These are phyloP conservation scores for Tetrapisispora namnaoensis DNA, from an alignment of 805 yeast species.

Conservation along the genomic window DNA sequence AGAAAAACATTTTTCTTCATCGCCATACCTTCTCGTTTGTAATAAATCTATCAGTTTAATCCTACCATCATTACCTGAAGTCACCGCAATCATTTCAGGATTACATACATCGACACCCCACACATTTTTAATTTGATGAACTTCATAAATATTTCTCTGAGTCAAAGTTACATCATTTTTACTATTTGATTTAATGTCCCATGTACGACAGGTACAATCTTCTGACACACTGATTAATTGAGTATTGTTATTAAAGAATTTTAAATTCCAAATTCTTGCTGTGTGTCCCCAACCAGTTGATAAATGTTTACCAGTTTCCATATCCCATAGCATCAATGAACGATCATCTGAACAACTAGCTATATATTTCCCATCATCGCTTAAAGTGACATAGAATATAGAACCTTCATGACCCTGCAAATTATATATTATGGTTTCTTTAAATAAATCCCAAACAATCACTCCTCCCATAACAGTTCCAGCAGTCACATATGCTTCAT, in stretches of 20 bases:
- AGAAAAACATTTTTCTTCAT: constrained; percentile 22
- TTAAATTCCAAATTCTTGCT: constrained; percentile 83
- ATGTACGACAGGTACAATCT: constrained; percentile 74
- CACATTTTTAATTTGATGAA: constrained; percentile 76
- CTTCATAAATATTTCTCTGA: constrained; percentile 40
- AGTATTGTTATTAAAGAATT: constrained; percentile 37
- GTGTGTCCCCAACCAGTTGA: constrained; percentile 95
- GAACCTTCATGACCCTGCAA: constrained; percentile 83
- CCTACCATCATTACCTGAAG: constrained; percentile 94
- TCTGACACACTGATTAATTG: constrained; percentile 64
- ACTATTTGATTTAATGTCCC: constrained; percentile 40
- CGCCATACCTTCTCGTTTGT: constrained; percentile 23
- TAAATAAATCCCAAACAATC: constrained; percentile 57
- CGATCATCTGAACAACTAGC: constrained; percentile 92
- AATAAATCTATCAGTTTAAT: constrained; percentile 51
- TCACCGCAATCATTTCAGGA: constrained; percentile 43
- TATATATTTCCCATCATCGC: constrained; percentile 42
- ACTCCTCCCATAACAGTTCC: constrained; percentile 93
- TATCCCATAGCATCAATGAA: constrained; percentile 68
- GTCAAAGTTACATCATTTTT: constrained; percentile 8
- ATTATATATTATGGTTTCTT: constrained; percentile 38
- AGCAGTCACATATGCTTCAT: constrained; percentile 53
- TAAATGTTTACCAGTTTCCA: constrained; percentile 44
- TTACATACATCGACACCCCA: constrained; percentile 68
- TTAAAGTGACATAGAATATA: constrained; percentile 68